Evolutionary conservation across 208 protist species (phyloP).

Genomic region (Trypanosoma melophagium): DNA sequence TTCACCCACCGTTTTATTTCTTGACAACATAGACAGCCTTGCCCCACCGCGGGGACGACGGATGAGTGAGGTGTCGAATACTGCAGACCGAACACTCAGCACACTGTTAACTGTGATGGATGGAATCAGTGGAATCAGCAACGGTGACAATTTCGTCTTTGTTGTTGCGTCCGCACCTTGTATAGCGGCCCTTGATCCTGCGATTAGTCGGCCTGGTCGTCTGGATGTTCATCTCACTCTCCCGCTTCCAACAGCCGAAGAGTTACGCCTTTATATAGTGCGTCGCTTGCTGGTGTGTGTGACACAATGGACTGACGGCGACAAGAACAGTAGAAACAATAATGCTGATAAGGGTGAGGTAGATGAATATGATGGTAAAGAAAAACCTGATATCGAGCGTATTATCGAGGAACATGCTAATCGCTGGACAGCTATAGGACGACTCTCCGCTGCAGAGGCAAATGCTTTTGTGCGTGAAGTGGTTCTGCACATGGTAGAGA

Average conservation of each 20-base stretch:
- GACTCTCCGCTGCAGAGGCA: constrained; percentile 26
- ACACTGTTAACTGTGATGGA: constrained; percentile 94
- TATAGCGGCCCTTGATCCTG: constrained; percentile 66
- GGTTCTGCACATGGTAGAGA: constrained; percentile 22
- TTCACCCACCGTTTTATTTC: constrained; percentile 81
- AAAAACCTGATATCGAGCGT: constrained; percentile 21
- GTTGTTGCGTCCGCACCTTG: constrained; percentile 82
- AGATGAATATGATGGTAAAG: not conserved
- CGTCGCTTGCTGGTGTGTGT: constrained; percentile 14
- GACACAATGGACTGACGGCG: not conserved
- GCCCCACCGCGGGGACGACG: constrained; percentile 67
- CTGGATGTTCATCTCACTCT: constrained; percentile 85
- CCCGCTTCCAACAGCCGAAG: constrained; percentile 19
- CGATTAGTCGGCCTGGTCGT: constrained; percentile 79
- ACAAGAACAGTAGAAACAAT: constrained; percentile 4
- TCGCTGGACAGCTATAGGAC: constrained; percentile 7
- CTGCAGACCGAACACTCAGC: constrained; percentile 85
- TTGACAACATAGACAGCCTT: constrained; percentile 92
- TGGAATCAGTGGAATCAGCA: constrained; percentile 46
- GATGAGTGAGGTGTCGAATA: constrained; percentile 47
- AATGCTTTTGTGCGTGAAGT: constrained; percentile 33
- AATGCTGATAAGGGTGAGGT: not conserved
- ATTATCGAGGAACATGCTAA: constrained; percentile 18
- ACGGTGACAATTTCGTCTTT: constrained; percentile 44
- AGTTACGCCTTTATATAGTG: constrained; percentile 18